A percentile compares a stretch with the other conserved stretches of the same genome.
phyloP scores from a whole-genome alignment of 805 yeast species.

The Spathaspora passalidarum region DNA sequence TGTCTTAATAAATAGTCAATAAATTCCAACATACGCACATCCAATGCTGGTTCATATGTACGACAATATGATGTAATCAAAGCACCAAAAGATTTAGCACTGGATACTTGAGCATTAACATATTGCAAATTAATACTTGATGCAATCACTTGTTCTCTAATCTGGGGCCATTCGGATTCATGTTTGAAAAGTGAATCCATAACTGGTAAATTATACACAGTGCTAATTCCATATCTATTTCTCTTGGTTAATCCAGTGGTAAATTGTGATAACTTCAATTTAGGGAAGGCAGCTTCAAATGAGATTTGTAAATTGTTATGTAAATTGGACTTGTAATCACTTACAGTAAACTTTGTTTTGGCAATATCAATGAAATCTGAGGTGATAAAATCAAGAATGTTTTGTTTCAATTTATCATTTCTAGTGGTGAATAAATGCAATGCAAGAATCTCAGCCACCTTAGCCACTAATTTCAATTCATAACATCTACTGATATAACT shows the following conservation, averaged over 20 bases:
- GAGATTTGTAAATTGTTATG: slow-evolving; percentile 43
- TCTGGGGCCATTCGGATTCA: slow-evolving; percentile 36
- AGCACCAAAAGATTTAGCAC: slow-evolving; percentile 78
- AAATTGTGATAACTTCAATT: slow-evolving; percentile 49
- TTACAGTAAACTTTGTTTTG: slow-evolving; percentile 36
- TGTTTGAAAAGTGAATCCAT: slow-evolving; percentile 59
- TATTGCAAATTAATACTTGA: slow-evolving; percentile 65
- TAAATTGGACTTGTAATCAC: slow-evolving; percentile 44
- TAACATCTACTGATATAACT: slow-evolving; percentile 43
- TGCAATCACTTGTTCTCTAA: slow-evolving; percentile 49
- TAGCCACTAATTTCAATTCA: slow-evolving; percentile 57
- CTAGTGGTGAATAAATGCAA: slow-evolving; percentile 61
- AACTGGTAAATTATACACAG: slow-evolving; percentile 56
- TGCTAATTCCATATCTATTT: slow-evolving; percentile 49
- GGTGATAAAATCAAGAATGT: slow-evolving; percentile 42
- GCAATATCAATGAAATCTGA: slow-evolving; percentile 30
- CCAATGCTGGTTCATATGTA: slow-evolving; percentile 21
- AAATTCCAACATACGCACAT: slow-evolving; percentile 31
- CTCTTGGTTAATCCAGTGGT: slow-evolving; percentile 43
- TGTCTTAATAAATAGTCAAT: slow-evolving; percentile 51
- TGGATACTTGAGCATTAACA: slow-evolving; percentile 61
- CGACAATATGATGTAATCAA: slow-evolving; percentile 65
- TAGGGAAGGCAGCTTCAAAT: slow-evolving; percentile 51
- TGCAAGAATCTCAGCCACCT: slow-evolving; percentile 74
- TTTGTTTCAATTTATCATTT: slow-evolving; percentile 35